Conservation (phyloP, 108 stramenopile genomes). For the Skeletonema grethae region DNA sequence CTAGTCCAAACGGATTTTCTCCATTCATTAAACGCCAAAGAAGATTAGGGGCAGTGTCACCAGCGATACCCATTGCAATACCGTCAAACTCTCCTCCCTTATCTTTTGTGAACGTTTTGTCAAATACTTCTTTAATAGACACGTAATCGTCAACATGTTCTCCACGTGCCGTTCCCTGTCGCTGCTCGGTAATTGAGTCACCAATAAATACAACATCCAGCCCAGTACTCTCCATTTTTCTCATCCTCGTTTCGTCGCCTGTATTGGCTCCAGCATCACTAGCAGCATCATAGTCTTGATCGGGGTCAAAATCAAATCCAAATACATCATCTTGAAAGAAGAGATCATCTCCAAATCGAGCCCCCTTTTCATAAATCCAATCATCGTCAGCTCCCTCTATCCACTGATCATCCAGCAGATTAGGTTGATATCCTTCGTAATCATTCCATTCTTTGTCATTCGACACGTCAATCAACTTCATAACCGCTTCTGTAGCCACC, state of each 20-base stretch:
- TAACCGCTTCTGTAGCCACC: slow-evolving; percentile 34
- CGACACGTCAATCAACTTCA: slow-evolving; percentile 4
- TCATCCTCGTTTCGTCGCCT: background rate
- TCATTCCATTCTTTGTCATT: background rate
- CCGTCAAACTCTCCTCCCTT: slow-evolving; percentile 61
- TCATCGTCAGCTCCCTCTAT: slow-evolving; percentile 40
- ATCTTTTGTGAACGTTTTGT: slow-evolving; percentile 52
- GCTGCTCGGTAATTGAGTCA: slow-evolving; percentile 65
- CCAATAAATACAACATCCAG: slow-evolving; percentile 81
- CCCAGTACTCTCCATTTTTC: slow-evolving; percentile 8
- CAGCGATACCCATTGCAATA: slow-evolving; percentile 70
- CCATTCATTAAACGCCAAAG: slow-evolving; percentile 82
- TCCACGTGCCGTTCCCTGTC: slow-evolving; percentile 53
- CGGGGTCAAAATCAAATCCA: background rate
- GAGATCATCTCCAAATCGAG: slow-evolving; percentile 24
- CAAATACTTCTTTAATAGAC: slow-evolving; percentile 45
- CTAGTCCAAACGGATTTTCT: slow-evolving; percentile 58
- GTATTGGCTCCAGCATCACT: background rate
- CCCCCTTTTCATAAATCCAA: slow-evolving; percentile 43
- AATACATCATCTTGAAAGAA: slow-evolving; percentile 4
- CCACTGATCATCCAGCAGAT: slow-evolving; percentile 35
- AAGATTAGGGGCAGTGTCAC: slow-evolving; percentile 66
- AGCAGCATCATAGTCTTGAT: slow-evolving; percentile 13
- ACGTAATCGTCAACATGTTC: slow-evolving; percentile 21
- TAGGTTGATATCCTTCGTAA: slow-evolving; percentile 9